These are phyloP conservation scores for Tolypocladium inflatum DNA, from an alignment of 2,329 filamentous ascomycete species.

Conservation along the genomic window DNA sequence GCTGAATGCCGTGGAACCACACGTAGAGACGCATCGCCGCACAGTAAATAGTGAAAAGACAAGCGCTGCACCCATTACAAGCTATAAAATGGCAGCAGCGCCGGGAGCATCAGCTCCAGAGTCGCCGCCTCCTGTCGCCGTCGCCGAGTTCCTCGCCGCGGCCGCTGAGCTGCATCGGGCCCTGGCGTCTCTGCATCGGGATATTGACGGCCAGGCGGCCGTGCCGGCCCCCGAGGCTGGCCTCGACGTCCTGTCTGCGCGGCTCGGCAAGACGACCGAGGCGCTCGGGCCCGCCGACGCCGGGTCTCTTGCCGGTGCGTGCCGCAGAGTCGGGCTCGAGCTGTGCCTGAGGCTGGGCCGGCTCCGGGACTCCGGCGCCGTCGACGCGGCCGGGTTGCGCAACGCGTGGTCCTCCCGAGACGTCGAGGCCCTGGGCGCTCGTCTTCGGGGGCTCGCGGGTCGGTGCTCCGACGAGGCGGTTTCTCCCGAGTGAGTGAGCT, in stretches of 20 bases:
- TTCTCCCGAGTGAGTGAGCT: not conserved
- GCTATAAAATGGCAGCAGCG: constrained; percentile 21
- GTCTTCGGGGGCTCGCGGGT: constrained; percentile 9
- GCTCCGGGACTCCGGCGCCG: not conserved
- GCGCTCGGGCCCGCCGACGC: not conserved
- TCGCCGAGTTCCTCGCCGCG: constrained; percentile 10
- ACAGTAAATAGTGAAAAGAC: not conserved
- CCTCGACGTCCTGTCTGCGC: not conserved
- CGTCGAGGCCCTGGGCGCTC: constrained; percentile 8
- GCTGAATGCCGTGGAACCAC: not conserved
- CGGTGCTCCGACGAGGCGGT: not conserved
- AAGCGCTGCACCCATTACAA: constrained; percentile 15
- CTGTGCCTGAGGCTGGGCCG: constrained; percentile 12
- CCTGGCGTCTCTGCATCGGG: constrained; percentile 2
- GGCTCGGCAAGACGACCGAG: not conserved
- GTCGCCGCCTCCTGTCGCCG: not conserved
- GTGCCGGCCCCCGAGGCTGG: not conserved
- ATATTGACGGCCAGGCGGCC: not conserved
- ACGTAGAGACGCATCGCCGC: not conserved
- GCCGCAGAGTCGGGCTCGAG: constrained; percentile 15
- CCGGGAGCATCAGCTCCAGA: not conserved
- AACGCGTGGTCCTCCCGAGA: constrained; percentile 9
- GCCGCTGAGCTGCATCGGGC: constrained; percentile 6
- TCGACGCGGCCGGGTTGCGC: constrained; percentile 5
- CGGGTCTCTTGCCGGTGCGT: constrained; percentile 4